These are phyloP conservation scores for Xylariomycetidae sp. DNA, from an alignment of 2,329 filamentous ascomycete genomes.

Conservation along the genomic window DNA sequence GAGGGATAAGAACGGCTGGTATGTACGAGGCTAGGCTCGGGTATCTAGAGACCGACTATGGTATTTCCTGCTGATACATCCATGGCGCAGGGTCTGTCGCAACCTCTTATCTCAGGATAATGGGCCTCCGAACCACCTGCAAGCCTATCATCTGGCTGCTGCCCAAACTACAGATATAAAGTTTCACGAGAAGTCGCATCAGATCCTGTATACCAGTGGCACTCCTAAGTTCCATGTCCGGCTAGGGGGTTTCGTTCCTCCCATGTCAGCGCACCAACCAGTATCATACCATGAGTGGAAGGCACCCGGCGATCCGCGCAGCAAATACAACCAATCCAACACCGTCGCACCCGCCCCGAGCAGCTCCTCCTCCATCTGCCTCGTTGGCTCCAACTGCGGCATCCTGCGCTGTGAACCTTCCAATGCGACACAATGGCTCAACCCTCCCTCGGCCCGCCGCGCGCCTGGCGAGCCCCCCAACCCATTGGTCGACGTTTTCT, in stretches of 20 bases:
- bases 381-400: conserved; percentile 45
- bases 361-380: conserved; percentile 36
- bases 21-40: too few relatives aligned
- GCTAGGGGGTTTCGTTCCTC: too few relatives aligned
- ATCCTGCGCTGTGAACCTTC: conserved; percentile 32
- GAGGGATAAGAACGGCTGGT: conserved; percentile 39
- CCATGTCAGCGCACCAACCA: neutral
- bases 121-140: conserved; percentile 1
- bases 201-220: too few relatives aligned
- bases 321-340: neutral
- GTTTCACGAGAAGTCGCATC: conserved; percentile 38
- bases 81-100: conserved; percentile 14
- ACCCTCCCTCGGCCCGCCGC: conserved; percentile 13
- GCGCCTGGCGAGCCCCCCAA: conserved; percentile 14
- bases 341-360: conserved; percentile 28
- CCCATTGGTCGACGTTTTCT: conserved; percentile 37
- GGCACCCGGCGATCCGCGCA: too few relatives aligned
- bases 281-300: conserved; percentile 2
- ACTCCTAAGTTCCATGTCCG: too few relatives aligned
- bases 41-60: too few relatives aligned
- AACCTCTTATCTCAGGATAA: conserved; percentile 16
- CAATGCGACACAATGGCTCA: conserved; percentile 28
- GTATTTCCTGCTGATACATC: conserved; percentile 2
- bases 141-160: conserved; percentile 20
- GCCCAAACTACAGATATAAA: conserved; percentile 42